Conservation (phyloP, 768 basidiomycete species). For the Psilocybe sp. region DNA sequence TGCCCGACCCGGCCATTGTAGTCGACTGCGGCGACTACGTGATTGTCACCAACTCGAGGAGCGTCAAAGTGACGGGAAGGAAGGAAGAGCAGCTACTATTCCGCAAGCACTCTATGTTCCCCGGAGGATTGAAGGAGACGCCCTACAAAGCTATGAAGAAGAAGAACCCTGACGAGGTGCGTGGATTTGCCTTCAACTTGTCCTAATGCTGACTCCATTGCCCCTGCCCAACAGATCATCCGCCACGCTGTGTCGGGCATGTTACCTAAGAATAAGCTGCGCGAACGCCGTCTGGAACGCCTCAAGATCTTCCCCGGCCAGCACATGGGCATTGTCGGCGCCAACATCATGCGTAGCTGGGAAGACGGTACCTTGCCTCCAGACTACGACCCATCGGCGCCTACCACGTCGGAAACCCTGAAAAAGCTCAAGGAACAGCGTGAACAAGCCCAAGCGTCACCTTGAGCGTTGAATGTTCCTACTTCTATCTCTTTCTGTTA, state of each 20-base stretch:
- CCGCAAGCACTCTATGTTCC: constrained; percentile 87
- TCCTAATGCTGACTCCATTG: not conserved
- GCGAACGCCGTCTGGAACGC: constrained; percentile 83
- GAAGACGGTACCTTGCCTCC: constrained; percentile 71
- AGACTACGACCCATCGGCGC: constrained; percentile 39
- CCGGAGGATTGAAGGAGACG: constrained; percentile 91
- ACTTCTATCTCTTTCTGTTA: not conserved
- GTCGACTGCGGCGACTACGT: constrained; percentile 99
- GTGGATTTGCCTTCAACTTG: constrained; percentile 20
- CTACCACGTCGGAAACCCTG: constrained; percentile 38
- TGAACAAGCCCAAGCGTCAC: constrained; percentile 7
- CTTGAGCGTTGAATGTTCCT: not conserved
- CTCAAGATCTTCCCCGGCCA: constrained; percentile 84
- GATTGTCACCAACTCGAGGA: constrained; percentile 85
- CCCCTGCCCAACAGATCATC: constrained; percentile 64
- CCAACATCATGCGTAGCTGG: constrained; percentile 80
- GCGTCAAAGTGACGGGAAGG: constrained; percentile 83
- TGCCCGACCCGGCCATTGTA: constrained; percentile 23
- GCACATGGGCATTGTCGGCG: constrained; percentile 72
- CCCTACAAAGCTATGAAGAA: constrained; percentile 82
- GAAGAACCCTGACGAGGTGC: constrained; percentile 85
- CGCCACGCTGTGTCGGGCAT: constrained; percentile 95
- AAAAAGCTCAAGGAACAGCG: constrained; percentile 27
- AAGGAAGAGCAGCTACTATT: constrained; percentile 88
- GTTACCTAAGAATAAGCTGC: constrained; percentile 96